A percentile compares a stretch with the other conserved stretches of the same genome.
phyloP scores from a whole-genome alignment of 2,329 filamentous ascomycete species.

The Colletotrichum gigasporum region DNA sequence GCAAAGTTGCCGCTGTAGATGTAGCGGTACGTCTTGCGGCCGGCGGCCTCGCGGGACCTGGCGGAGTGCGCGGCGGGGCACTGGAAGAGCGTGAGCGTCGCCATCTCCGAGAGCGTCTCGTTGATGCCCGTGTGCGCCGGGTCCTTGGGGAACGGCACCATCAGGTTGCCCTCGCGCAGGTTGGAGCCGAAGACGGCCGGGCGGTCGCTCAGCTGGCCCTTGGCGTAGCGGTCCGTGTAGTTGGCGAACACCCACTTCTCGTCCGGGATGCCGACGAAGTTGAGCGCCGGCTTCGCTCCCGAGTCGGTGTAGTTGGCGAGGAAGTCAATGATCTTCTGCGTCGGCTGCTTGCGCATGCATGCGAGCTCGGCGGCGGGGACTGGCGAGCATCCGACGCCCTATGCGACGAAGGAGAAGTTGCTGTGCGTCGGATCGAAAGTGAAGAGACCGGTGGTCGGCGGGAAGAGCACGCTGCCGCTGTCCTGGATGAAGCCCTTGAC shows the following conservation, averaged over 20 bases:
- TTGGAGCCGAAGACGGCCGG: neutral
- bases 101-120: no score
- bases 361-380: conserved; percentile 36
- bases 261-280: conserved; percentile 49
- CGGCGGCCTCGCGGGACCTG: neutral
- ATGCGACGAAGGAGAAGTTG: conserved; percentile 50
- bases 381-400: conserved; percentile 46
- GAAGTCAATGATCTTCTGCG: conserved; percentile 48
- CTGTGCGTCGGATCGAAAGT: conserved; percentile 44
- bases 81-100: no score
- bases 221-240: conserved; percentile 44
- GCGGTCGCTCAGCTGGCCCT: conserved; percentile 46
- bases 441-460: conserved; percentile 55
- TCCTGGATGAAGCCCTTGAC: no score
- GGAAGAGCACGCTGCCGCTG: no score
- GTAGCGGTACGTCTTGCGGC: conserved; percentile 35
- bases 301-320: conserved; percentile 40
- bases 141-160: neutral
- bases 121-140: no score
- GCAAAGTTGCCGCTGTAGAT: conserved; percentile 39
- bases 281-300: conserved; percentile 48
- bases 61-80: no score
- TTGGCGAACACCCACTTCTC: conserved; percentile 49
- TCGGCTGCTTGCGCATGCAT: conserved; percentile 48
- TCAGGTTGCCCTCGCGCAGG: neutral